These are phyloP conservation scores for Phytophthora syringae DNA, from an alignment of 352 stramenopile genomes.

Conservation along the genomic window DNA sequence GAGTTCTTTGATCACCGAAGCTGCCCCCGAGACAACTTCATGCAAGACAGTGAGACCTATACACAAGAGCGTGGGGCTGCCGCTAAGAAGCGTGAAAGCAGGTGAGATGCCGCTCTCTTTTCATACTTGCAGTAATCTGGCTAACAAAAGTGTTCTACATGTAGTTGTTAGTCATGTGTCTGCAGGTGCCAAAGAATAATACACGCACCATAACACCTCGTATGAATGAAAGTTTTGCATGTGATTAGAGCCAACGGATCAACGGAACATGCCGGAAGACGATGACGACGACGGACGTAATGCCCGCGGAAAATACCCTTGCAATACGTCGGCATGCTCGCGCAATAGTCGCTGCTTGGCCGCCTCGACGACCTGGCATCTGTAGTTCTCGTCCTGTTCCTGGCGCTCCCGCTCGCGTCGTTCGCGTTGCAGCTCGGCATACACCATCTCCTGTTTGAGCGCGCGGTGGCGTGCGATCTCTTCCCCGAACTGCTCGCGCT, in stretches of 20 bases:
- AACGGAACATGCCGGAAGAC: constrained; percentile 40
- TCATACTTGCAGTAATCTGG: not conserved
- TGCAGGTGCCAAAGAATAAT: constrained; percentile 20
- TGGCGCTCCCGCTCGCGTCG: constrained; percentile 65
- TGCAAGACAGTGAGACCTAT: constrained; percentile 3
- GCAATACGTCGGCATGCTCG: constrained; percentile 84
- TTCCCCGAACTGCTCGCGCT: constrained; percentile 73
- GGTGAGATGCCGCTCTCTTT: constrained; percentile 15
- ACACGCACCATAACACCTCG: constrained; percentile 4
- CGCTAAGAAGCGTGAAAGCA: constrained; percentile 15
- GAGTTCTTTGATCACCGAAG: constrained; percentile 4
- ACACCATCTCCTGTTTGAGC: constrained; percentile 79
- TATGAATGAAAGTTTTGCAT: constrained; percentile 25
- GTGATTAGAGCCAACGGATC: constrained; percentile 16
- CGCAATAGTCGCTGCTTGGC: constrained; percentile 85
- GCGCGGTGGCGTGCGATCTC: constrained; percentile 60
- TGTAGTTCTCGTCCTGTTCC: constrained; percentile 83
- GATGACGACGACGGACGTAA: constrained; percentile 46
- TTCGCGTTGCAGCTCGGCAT: constrained; percentile 80
- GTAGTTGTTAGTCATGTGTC: no score
- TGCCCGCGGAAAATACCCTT: constrained; percentile 73
- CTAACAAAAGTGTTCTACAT: not conserved
- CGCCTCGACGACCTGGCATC: constrained; percentile 83
- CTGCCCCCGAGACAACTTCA: not conserved
- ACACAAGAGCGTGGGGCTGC: constrained; percentile 4